Percentiles rank a stretch among this genome's conserved stretches.
These are phyloP conservation scores for Phyllosticta capitalensis DNA, from an alignment of 2,329 filamentous ascomycete genomes.

Conservation along the genomic window DNA sequence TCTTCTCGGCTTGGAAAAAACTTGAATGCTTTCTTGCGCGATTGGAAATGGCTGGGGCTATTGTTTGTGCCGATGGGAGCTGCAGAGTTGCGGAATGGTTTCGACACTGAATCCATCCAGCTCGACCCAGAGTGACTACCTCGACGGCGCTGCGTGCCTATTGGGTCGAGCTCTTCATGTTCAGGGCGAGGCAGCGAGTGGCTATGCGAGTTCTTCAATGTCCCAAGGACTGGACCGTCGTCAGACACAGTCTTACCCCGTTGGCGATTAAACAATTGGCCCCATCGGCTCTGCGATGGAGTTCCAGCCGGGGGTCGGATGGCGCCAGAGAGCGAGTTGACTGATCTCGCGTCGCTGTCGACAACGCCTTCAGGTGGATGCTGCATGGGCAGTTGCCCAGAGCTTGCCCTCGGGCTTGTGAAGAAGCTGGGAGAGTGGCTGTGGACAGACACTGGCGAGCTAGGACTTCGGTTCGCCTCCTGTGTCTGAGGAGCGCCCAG, in stretches of 20 bases:
- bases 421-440: constrained; percentile 38
- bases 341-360: constrained; percentile 38
- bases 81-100: constrained; percentile 24
- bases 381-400: constrained; percentile 32
- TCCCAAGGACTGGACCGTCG: constrained; percentile 57
- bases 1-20: constrained; percentile 45
- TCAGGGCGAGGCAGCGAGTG: constrained; percentile 63
- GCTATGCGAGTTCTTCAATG: constrained; percentile 61
- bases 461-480: constrained; percentile 26
- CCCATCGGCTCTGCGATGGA: constrained; percentile 37
- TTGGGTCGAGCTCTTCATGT: constrained; percentile 35
- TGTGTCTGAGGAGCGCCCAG: constrained; percentile 32
- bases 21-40: constrained; percentile 39
- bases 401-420: constrained; percentile 39
- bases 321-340: constrained; percentile 41
- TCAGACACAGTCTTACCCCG: constrained; percentile 52
- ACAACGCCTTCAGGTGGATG: constrained; percentile 30
- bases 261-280: constrained; percentile 52
- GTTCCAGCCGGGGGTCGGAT: constrained; percentile 36
- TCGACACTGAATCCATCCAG: constrained; percentile 42
- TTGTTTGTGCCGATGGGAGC: constrained; percentile 16
- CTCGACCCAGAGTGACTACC: constrained; percentile 45
- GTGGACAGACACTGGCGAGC: constrained; percentile 33
- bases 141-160: constrained; percentile 44
- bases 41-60: constrained; percentile 29